Evolutionary conservation across 176 grass and related monocot genomes (phyloP).

Genomic region (Calamus simplicifolius): DNA sequence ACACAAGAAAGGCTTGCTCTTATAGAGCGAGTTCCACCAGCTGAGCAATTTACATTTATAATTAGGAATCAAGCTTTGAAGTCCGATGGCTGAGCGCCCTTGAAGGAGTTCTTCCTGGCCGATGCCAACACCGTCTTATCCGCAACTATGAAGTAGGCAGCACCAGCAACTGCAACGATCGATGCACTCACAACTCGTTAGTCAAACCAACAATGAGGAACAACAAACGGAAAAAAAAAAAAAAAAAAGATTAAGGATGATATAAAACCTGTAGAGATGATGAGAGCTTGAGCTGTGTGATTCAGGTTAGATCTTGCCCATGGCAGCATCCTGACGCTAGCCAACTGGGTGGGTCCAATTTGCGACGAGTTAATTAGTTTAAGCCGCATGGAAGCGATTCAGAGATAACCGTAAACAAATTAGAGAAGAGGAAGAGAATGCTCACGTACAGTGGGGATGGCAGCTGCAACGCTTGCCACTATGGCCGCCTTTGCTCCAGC

Average conservation of each 20-base stretch:
- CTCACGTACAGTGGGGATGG: slow-evolving; percentile 53
- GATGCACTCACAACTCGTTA: not conserved
- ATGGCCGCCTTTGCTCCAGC: slow-evolving; percentile 56
- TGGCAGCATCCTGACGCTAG: slow-evolving; percentile 72
- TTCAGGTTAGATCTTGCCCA: slow-evolving; percentile 65
- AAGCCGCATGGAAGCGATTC: not conserved
- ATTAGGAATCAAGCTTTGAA: too few relatives aligned
- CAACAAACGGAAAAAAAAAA: too few relatives aligned
- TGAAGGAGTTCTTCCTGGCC: slow-evolving; percentile 10
- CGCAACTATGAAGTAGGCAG: slow-evolving; percentile 22
- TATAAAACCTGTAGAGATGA: slow-evolving; percentile 41
- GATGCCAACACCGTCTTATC: slow-evolving; percentile 30
- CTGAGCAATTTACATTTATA: too few relatives aligned
- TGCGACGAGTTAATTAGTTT: not conserved
- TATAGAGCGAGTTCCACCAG: too few relatives aligned
- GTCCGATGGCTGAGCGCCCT: not conserved
- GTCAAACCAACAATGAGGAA: too few relatives aligned
- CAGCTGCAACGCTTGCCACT: slow-evolving; percentile 46
- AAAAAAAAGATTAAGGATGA: not conserved
- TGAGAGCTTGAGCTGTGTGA: slow-evolving; percentile 57
- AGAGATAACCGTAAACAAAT: not conserved
- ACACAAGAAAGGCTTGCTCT: too few relatives aligned
- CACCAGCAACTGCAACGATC: not conserved
- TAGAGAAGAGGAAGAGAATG: not conserved
- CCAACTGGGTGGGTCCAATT: slow-evolving; percentile 32